Percentiles rank a stretch among this genome's conserved stretches.
These are phyloP conservation scores for Ploettnerulaceae sp. DNA, from an alignment of 2,329 filamentous ascomycete genomes.

Conservation along the genomic window DNA sequence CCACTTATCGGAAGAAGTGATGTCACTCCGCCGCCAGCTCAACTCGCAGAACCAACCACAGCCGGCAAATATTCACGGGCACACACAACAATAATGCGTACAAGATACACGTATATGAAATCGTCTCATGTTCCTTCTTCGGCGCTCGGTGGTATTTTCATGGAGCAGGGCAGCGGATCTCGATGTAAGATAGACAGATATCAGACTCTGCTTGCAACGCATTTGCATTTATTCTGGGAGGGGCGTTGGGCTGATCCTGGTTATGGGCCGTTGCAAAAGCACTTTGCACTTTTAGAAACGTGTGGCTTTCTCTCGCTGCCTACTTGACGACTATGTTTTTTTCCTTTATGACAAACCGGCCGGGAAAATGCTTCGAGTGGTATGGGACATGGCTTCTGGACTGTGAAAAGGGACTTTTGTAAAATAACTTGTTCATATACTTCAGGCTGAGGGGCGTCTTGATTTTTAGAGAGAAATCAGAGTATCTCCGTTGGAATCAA, in stretches of 20 bases:
- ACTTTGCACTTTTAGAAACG: conserved; percentile 8
- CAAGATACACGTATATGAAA: conserved; percentile 27
- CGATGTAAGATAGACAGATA: conserved; percentile 27
- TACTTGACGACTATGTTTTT: conserved; percentile 4
- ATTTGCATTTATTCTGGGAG: conserved; percentile 14
- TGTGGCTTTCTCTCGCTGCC: conserved; percentile 10
- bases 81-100: conserved; percentile 25
- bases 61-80: conserved; percentile 13
- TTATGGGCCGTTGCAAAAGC: conserved; percentile 9
- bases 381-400: not conserved
- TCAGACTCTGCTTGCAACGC: conserved; percentile 14
- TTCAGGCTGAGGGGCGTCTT: not conserved
- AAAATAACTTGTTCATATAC: conserved; percentile 6
- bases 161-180: conserved; percentile 27
- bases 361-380: conserved; percentile 5
- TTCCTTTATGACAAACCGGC: conserved; percentile 8
- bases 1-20: conserved; percentile 29
- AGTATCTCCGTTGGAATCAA: not conserved
- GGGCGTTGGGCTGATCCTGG: conserved; percentile 22
- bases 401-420: conserved; percentile 5
- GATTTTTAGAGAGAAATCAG: not conserved
- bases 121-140: conserved; percentile 24
- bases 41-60: conserved; percentile 22
- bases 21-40: conserved; percentile 27
- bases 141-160: conserved; percentile 24